phyloP scores from a whole-genome alignment of 176 grass and related monocot genomes.

The Phoenix roebelenii region DNA sequence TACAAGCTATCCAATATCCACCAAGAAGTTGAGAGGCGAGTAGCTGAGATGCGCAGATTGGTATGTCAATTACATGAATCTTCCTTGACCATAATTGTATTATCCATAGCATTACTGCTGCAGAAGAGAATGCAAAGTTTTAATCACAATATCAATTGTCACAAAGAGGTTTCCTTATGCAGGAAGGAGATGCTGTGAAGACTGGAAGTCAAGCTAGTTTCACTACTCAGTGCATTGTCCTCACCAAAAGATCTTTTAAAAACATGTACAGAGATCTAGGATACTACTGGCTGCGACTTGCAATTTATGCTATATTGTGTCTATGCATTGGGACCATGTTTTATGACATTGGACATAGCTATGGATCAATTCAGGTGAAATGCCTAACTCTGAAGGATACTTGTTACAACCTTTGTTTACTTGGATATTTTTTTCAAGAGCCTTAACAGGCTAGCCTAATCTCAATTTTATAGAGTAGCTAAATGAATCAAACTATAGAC shows the following conservation, averaged over 20 bases:
- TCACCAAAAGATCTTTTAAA: slow-evolving; percentile 37
- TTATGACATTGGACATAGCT: slow-evolving; percentile 22
- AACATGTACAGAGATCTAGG: slow-evolving; percentile 50
- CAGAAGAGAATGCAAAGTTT: not conserved
- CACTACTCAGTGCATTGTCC: slow-evolving; percentile 23
- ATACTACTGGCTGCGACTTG: slow-evolving; percentile 55
- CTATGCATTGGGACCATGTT: slow-evolving; percentile 50
- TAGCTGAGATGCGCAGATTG: slow-evolving; percentile 23
- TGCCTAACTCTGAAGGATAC: too few species aligned
- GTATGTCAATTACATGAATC: slow-evolving; percentile 8
- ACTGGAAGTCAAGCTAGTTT: slow-evolving; percentile 29
- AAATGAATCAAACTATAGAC: too few species aligned
- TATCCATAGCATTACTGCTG: not conserved
- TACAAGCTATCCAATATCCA: slow-evolving; percentile 18
- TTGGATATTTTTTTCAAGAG: too few species aligned
- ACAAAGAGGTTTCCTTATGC: not conserved
- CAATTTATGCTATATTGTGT: slow-evolving; percentile 26
- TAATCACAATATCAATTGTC: not conserved
- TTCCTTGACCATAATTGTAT: not conserved
- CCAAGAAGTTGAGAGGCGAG: slow-evolving; percentile 9
- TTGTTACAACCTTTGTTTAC: too few species aligned
- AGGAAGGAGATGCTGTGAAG: slow-evolving; percentile 27
- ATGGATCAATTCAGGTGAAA: slow-evolving; percentile 39
- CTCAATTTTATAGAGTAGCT: too few species aligned
- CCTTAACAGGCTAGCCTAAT: too few species aligned